Base-by-base conservation (phyloP, 768 basidiomycete genomes). In the Boletus tomentosulus region DNA sequence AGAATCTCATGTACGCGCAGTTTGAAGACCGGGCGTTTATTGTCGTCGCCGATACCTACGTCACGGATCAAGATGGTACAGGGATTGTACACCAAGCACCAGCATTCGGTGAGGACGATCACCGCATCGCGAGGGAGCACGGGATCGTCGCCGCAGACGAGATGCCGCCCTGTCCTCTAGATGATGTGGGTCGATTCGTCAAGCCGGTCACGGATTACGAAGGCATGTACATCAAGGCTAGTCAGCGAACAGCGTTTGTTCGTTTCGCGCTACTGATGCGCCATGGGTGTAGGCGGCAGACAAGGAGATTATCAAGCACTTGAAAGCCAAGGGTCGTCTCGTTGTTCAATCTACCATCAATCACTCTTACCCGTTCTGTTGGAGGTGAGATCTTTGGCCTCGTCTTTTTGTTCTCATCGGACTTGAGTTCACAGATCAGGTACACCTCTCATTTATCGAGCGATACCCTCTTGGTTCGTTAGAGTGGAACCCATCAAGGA, bases 71-170 rank as follows among this genome's bases (percentile, higher is more conserved):
- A 15, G 90, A 93, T 55, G 97, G 97, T 66, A 99, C 97, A 28
- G 97, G 97, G 63, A 95, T 98, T 64, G 97, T 99, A 30, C 97
- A 99, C 69, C 97, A 99, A 74, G 93, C 97, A 2, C 97, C 97
- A 3, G 95, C 89, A 0, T 98, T 97, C 65, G 97, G 97, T 76
- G 96, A 98, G 69, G 97, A 99, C 63, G 97, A 99, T 80, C 92
- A 98, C 71, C 89, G 97, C 50, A 83, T 99, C 62, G 87, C 90
- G 27, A 79, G 96, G 56, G 83, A 84, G 4, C 81, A 96, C 63
- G 90, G 87, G 19, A 82, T 98, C 49, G 69, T 98, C n/a, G 77
- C 78, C 25, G 76, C 81, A 1, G 95, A 96, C 43, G 95, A 98
- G 69, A 85, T 94, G 81, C 95, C 97, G 0, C 97, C 97, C 0